A percentile compares a stretch with the other conserved stretches of the same genome.
Evolutionary conservation across 1,139 yeast genomes (phyloP).

Genomic region (Pichia sp.): DNA sequence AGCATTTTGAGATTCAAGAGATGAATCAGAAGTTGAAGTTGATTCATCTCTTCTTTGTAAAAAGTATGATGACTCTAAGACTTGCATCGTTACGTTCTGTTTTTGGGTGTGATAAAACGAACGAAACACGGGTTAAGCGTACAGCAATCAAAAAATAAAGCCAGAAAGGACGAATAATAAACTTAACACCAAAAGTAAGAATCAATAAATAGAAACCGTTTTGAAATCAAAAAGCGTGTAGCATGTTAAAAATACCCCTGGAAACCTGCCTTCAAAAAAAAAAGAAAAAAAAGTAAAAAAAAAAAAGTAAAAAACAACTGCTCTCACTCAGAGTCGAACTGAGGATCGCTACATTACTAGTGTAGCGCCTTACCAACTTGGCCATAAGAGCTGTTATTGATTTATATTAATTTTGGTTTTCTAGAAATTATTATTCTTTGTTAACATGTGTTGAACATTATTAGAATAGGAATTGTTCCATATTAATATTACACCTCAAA

Average conservation of each 20-base stretch:
- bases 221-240: neutral
- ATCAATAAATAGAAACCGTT: neutral
- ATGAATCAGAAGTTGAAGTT: neutral
- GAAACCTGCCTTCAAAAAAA: neutral
- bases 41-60: neutral
- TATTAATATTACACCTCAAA: no score
- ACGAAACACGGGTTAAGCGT: neutral
- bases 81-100: neutral
- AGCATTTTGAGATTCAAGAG: neutral
- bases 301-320: conserved; percentile 5
- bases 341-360: conserved; percentile 21
- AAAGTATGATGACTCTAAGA: neutral
- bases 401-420: neutral
- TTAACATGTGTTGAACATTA: no score
- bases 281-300: neutral
- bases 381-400: conserved; percentile 16
- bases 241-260: neutral
- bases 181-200: neutral
- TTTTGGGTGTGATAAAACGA: neutral
- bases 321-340: conserved; percentile 20
- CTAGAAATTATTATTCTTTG: no score
- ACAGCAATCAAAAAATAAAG: no score
- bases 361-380: conserved; percentile 21
- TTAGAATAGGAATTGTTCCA: no score
- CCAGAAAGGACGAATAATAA: no score